Evolutionary conservation across 2,329 filamentous ascomycete genomes (phyloP), one percentile per base, ranked within the genome.

Genomic region (Arthrobotrys pseudoclavata): DNA sequence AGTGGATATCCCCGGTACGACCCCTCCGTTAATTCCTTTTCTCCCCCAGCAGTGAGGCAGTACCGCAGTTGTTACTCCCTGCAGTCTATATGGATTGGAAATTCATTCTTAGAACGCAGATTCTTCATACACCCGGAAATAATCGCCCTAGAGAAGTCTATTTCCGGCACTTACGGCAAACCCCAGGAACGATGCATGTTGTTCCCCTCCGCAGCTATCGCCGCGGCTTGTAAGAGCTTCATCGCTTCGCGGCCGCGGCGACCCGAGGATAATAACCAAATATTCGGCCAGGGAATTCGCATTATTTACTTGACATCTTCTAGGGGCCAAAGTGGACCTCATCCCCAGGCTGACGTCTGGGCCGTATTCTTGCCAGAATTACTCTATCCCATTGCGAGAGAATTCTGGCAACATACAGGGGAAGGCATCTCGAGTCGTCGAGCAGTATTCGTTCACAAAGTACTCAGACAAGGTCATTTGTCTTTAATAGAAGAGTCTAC

Each of bases 371-470:
- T 91, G 81, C 89, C 90, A 0, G 86, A 87, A 53, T 88, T 90
- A 12, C 85, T 89, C 18, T 94, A 91, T 81, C 85, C 89, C 3
- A 84, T 92, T 75, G 92, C 93, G n/a, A 98, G 97, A 84, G 89
- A 94, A 81, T 97, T 97, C 82, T 99, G 96, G 96, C 96, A 98
- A 83, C 96, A 99, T 83, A 92, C 92, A 0, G 96, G 96, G 20
- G 94, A 97, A 79, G 96, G 96, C 15, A 87, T 97, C 13, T 97
- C 94, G 0, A 97, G 94, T 83, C 90, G 96, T 61, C 89, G 94
- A 47, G 94, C 93, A 37, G 95, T 97, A 83, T 97, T 97, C 83
- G 97, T 92, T 82, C 89, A 94, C 76, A 86, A 88, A 48, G 87
- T 95, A 1, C 89, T 96, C 79, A 87, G 88, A 42, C 90, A 95